Evolutionary conservation across 1,284 basidiomycete genomes (phyloP), one percentile per base, ranked within the genome.

Genomic region (Tylopilus sp.): DNA sequence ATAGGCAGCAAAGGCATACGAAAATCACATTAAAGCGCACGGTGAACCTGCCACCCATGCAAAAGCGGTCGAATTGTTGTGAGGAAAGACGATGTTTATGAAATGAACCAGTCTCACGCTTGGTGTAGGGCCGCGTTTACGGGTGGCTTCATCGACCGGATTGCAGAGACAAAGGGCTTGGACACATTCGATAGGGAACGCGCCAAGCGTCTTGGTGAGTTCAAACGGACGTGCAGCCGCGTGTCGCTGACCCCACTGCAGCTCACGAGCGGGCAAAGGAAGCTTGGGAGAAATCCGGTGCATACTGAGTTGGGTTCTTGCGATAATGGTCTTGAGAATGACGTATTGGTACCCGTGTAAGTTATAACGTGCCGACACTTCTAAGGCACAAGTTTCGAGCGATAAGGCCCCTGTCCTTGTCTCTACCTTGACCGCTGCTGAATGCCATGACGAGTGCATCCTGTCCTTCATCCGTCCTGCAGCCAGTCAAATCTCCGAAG

Each of bases 401-500:
- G 5, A 90, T 75, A 1, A 69, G 68, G 72, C 72, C 88, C 43
- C 82, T 79, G 65, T 77, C 87, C 70, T 82, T 87, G 59, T 83
- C 89, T 58, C 74, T 74, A 34, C 81, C 88, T 51, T 79, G 80
- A 0, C 75, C 79, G 40, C 71, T 78, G 55, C 82, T 77, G 59
- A 93, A 94, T 4, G 84, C 86, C 59, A 82, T 84, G 19, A 84
- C 71, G 6, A 92, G 77, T 0, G 82, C 82, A 13, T 81, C 84
- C 59, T 92, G 86, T 3, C 82, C 81, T 44, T 95, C 89, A 63
- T 94, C 91, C 36, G 74, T 81, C 88, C 88, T 92, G 55, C 8
- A 28, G 5, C n/a, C 13, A 28, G 42, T 65, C 41, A 42, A 29
- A 15, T 34, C 7, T 31, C 2, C 18, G 29, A 15, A 12, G 4